Evolutionary conservation across 176 grass and related monocot species (phyloP).

Genomic region (Musa beccarii): DNA sequence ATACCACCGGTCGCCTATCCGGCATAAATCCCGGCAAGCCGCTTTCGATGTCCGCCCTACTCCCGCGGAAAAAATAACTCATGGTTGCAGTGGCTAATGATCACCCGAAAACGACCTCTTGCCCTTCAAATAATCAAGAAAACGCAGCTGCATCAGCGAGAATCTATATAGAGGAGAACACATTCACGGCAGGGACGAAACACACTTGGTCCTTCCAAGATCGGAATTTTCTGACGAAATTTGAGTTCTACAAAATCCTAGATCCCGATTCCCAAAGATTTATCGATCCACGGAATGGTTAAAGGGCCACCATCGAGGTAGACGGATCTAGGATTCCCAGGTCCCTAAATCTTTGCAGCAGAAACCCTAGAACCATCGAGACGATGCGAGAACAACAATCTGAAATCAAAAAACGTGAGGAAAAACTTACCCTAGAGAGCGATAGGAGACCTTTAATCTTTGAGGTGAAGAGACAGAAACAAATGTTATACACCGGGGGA

Average conservation of each 20-base stretch:
- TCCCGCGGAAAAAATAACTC: conserved; percentile 86
- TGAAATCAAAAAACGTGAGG: neutral
- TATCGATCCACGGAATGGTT: neutral
- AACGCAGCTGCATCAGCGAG: too few relatives aligned
- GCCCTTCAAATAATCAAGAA: too few relatives aligned
- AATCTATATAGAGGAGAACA: too few relatives aligned
- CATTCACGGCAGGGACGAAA: neutral
- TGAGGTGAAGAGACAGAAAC: too few relatives aligned
- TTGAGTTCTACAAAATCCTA: neutral
- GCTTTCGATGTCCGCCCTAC: conserved; percentile 50
- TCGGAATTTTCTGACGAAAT: neutral
- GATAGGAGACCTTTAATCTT: neutral
- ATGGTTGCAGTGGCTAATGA: conserved; percentile 19
- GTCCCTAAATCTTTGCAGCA: neutral
- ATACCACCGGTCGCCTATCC: conserved; percentile 68
- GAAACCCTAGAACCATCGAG: neutral
- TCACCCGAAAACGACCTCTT: too few relatives aligned
- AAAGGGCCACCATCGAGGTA: neutral
- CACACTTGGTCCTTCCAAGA: neutral
- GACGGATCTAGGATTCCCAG: neutral
- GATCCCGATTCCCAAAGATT: neutral
- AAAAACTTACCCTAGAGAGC: neutral
- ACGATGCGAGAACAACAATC: neutral
- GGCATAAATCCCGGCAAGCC: conserved; percentile 51
- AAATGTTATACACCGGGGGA: neutral